Evolutionary conservation across 306 rosid species (phyloP).

Genomic region (Rosa persica): DNA sequence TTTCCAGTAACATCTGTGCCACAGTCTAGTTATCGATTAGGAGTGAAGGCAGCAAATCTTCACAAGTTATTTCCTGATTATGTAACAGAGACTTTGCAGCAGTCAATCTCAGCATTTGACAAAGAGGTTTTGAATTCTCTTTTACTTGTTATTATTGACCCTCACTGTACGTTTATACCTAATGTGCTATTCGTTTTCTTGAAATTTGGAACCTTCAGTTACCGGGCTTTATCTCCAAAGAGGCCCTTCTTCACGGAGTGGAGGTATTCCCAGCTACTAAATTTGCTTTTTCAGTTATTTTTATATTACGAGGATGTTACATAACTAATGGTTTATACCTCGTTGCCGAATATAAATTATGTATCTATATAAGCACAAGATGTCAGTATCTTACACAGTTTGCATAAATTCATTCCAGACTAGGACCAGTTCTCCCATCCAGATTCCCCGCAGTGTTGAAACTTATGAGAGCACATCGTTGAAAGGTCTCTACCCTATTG

Average conservation of each 20-base stretch:
- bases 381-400: constrained; percentile 2
- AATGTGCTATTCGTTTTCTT: constrained; percentile 9
- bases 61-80: constrained; percentile 68
- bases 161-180: constrained; percentile 7
- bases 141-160: constrained; percentile 6
- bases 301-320: background rate
- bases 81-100: constrained; percentile 76
- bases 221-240: constrained; percentile 84
- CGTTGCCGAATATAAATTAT: background rate
- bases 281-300: background rate
- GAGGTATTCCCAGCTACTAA: constrained; percentile 55
- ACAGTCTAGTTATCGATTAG: constrained; percentile 90
- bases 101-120: constrained; percentile 64
- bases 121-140: constrained; percentile 57
- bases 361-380: background rate
- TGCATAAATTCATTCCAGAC: constrained; percentile 48
- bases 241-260: constrained; percentile 96
- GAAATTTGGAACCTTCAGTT: constrained; percentile 53
- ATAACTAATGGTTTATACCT: background rate
- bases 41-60: constrained; percentile 84
- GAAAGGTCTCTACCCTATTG: constrained; percentile 86
- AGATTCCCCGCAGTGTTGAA: constrained; percentile 63
- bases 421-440: constrained; percentile 91
- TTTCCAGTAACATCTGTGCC: constrained; percentile 68
- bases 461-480: constrained; percentile 80